These are phyloP conservation scores for Lanzia echinophila DNA, from an alignment of 2,329 filamentous ascomycete genomes.

Conservation along the genomic window DNA sequence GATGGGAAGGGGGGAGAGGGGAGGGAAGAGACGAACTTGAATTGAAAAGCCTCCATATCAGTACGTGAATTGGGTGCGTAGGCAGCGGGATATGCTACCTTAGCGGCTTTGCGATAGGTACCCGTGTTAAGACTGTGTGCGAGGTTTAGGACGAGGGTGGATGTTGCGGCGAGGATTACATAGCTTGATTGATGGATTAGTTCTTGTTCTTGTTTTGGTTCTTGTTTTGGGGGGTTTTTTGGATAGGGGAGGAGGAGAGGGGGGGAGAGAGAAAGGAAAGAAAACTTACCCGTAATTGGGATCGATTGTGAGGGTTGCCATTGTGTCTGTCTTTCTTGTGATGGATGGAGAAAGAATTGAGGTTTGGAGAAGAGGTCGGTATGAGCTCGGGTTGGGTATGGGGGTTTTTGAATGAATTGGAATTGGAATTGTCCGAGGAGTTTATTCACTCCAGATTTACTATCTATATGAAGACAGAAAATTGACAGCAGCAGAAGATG, in stretches of 20 bases:
- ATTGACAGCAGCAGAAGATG: too few relatives aligned
- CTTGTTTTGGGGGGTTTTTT: neutral
- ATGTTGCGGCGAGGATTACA: constrained; percentile 51
- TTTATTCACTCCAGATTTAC: too few relatives aligned
- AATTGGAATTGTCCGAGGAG: too few relatives aligned
- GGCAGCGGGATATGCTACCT: constrained; percentile 49
- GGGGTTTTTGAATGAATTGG: too few relatives aligned
- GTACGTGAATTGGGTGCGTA: constrained; percentile 37
- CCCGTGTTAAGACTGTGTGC: constrained; percentile 44
- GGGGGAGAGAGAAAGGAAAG: neutral
- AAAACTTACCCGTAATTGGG: constrained; percentile 27
- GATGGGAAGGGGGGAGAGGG: neutral
- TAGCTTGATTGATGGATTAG: constrained; percentile 39
- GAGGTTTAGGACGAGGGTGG: constrained; percentile 51
- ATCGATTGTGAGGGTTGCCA: constrained; percentile 26
- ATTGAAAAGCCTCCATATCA: constrained; percentile 37
- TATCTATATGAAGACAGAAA: too few relatives aligned
- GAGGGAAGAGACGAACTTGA: constrained; percentile 38
- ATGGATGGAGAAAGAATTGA: neutral
- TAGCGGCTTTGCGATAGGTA: constrained; percentile 44
- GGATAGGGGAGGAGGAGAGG: neutral
- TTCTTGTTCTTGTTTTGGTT: constrained; percentile 32
- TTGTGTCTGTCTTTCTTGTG: constrained; percentile 4
- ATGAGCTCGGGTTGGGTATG: too few relatives aligned
- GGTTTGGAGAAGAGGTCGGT: too few relatives aligned